Percentiles rank a stretch among this genome's conserved stretches.
These are phyloP conservation scores for Remersonia thermophila DNA, from an alignment of 2,329 filamentous ascomycete genomes.

Conservation along the genomic window DNA sequence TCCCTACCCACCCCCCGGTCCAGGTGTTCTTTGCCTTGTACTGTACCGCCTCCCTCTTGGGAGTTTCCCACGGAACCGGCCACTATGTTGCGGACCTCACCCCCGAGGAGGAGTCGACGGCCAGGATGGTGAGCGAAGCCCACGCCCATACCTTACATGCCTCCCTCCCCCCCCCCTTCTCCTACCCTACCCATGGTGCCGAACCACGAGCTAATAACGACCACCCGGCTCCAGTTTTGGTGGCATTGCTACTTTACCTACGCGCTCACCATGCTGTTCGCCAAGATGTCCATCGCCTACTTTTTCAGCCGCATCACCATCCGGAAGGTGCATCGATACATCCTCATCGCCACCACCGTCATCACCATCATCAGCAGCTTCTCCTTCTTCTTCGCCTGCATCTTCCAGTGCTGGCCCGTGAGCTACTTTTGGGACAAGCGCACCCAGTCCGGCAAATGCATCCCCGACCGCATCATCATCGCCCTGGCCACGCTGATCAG, in stretches of 20 bases:
- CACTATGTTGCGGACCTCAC: conserved; percentile 24
- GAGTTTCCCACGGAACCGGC: conserved; percentile 30
- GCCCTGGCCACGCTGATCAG: conserved; percentile 41
- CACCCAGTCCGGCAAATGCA: conserved; percentile 23
- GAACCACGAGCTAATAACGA: not conserved
- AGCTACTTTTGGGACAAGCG: conserved; percentile 29
- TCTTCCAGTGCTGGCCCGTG: conserved; percentile 29
- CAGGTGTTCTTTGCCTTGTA: conserved; percentile 23
- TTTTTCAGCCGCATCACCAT: conserved; percentile 30
- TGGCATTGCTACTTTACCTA: conserved; percentile 15
- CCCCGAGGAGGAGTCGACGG: conserved; percentile 17
- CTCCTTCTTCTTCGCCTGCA: conserved; percentile 29
- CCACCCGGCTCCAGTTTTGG: conserved; percentile 11
- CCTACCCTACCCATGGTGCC: no score
- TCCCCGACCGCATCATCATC: conserved; percentile 33
- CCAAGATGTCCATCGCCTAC: conserved; percentile 31
- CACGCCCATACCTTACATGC: no score
- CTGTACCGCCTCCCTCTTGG: conserved; percentile 22
- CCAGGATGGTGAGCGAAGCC: conserved; percentile 23
- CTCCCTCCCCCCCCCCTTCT: no score
- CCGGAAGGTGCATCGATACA: conserved; percentile 21
- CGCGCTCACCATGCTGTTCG: conserved; percentile 17
- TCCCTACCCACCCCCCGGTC: no score
- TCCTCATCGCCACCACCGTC: conserved; percentile 25
- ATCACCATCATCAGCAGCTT: conserved; percentile 26